Conservation (phyloP, 805 yeast genomes). For the Kodamaea kaohsiungensis region DNA sequence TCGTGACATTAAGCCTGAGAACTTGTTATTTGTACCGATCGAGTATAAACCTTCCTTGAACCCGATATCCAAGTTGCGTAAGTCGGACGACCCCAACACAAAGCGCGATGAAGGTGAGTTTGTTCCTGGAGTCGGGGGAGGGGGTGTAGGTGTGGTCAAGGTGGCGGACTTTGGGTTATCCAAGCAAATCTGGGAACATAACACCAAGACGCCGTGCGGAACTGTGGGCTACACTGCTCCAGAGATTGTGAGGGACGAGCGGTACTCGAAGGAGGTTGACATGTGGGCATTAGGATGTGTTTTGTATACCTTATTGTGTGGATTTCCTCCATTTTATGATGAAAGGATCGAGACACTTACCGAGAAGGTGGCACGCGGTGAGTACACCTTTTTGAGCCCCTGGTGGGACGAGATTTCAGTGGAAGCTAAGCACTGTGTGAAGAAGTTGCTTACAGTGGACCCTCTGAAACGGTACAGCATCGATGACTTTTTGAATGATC, state of each 20-base stretch:
- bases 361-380: conserved; percentile 77
- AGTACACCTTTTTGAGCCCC: conserved; percentile 72
- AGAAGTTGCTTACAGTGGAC: conserved; percentile 68
- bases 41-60: conserved; percentile 46
- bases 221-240: conserved; percentile 99
- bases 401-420: conserved; percentile 87
- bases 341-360: conserved; percentile 74
- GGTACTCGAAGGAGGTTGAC: conserved; percentile 91
- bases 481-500: conserved; percentile 70
- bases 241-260: conserved; percentile 91
- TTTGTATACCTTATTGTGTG: conserved; percentile 87
- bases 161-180: conserved; percentile 95
- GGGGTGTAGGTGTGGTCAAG: conserved; percentile 86
- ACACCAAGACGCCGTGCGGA: conserved; percentile 97
- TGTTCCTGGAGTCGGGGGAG: conserved; percentile 80
- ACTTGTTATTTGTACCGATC: conserved; percentile 64
- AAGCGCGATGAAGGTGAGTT: conserved; percentile 90
- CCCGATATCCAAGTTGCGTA: conserved; percentile 44
- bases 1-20: conserved; percentile 83
- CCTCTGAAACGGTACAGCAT: conserved; percentile 68
- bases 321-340: conserved; percentile 97
- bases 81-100: conserved; percentile 65
- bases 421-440: conserved; percentile 70
- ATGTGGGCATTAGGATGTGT: conserved; percentile 99
- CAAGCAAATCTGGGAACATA: conserved; percentile 83